These are phyloP conservation scores for Rhizopogon rudus DNA, from an alignment of 768 basidiomycete genomes.

Conservation along the genomic window DNA sequence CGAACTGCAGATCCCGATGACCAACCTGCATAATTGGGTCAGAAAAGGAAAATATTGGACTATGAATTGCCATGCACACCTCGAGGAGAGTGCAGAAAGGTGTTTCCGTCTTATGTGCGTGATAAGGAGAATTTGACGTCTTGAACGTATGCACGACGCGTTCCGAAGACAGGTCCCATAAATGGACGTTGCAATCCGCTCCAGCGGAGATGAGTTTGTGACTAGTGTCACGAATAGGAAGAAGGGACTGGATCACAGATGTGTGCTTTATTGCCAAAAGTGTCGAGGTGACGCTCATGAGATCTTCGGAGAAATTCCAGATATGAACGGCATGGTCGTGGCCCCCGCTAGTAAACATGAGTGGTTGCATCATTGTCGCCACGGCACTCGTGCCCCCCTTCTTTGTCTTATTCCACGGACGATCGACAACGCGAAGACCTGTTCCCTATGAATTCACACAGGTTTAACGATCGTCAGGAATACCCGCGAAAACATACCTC, in stretches of 20 bases:
- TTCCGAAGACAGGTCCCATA: slow-evolving; percentile 45
- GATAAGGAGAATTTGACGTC: slow-evolving; percentile 38
- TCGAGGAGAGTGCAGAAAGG: slow-evolving; percentile 40
- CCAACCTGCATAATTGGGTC: slow-evolving; percentile 30
- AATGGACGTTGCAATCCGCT: slow-evolving; percentile 40
- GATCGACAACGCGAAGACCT: slow-evolving; percentile 8
- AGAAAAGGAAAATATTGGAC: background rate
- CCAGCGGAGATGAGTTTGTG: slow-evolving; percentile 43
- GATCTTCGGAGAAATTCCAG: slow-evolving; percentile 36
- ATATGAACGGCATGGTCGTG: slow-evolving; percentile 44
- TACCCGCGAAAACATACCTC: background rate
- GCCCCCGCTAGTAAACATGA: slow-evolving; percentile 44
- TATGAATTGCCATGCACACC: slow-evolving; percentile 22
- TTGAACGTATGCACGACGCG: slow-evolving; percentile 36
- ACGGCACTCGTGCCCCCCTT: slow-evolving; percentile 40
- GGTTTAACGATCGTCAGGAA: background rate
- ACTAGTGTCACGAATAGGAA: slow-evolving; percentile 39
- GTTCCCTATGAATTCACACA: background rate
- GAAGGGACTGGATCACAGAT: slow-evolving; percentile 38
- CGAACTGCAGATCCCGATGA: slow-evolving; percentile 48
- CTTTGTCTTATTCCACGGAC: slow-evolving; percentile 30
- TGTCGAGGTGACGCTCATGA: slow-evolving; percentile 24
- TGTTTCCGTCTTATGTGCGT: slow-evolving; percentile 33
- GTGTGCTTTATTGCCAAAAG: slow-evolving; percentile 37
- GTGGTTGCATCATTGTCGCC: slow-evolving; percentile 34